These are phyloP conservation scores for Eucalyptus polyanthemos DNA, from an alignment of 345 rosid species.

Conservation along the genomic window DNA sequence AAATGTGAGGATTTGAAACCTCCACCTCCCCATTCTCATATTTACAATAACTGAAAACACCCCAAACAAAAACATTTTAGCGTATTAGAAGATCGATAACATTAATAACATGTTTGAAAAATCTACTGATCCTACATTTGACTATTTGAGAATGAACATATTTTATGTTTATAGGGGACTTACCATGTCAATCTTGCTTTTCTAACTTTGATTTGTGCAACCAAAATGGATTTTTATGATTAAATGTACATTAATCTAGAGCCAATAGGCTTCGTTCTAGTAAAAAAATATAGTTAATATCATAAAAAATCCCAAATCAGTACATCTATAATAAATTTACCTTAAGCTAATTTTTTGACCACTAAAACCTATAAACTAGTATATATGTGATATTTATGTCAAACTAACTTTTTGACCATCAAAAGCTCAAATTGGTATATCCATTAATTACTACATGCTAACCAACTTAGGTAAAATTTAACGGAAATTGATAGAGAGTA, in stretches of 20 bases:
- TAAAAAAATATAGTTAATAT: background rate
- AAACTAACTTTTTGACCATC: too few species aligned
- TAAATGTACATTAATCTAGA: background rate
- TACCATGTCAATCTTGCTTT: background rate
- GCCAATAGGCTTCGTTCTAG: background rate
- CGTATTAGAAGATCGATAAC: background rate
- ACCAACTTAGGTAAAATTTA: too few species aligned
- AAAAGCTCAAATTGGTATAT: fast-evolving
- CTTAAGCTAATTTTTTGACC: too few species aligned
- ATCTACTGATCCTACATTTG: background rate
- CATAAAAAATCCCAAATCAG: fast-evolving
- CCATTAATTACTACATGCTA: fast-evolving
- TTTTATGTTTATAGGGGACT: background rate
- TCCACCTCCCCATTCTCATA: fast-evolving
- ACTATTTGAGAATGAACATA: background rate
- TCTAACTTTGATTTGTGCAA: background rate
- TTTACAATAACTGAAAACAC: background rate
- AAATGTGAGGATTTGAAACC: too few species aligned
- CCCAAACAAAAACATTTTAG: background rate
- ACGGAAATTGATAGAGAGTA: fast-evolving
- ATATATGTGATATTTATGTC: too few species aligned
- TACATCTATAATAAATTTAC: too few species aligned
- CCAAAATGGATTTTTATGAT: background rate
- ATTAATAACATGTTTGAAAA: background rate
- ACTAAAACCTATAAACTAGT: too few species aligned